Percentiles rank a stretch among this genome's conserved stretches.
Conservation (phyloP, 1,284 basidiomycete genomes). For the Taiwanofungus camphoratus region DNA sequence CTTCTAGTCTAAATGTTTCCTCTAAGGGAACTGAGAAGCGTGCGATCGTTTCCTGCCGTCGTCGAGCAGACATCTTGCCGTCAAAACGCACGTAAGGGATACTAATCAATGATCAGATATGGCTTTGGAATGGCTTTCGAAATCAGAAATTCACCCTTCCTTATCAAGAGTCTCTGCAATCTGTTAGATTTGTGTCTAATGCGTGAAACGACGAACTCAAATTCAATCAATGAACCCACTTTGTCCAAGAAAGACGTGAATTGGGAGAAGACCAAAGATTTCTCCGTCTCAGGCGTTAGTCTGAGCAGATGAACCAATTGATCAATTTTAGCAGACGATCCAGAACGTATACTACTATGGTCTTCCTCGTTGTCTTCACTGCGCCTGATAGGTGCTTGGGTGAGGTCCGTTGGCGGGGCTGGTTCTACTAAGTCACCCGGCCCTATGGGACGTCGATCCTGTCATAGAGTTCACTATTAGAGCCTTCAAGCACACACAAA, state of each 20-base stretch:
- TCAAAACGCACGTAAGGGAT: conserved; percentile 79
- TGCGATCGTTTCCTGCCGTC: conserved; percentile 75
- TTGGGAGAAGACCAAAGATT: conserved; percentile 81
- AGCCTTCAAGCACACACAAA: not conserved
- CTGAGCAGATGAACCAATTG: conserved; percentile 70
- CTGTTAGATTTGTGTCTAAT: conserved; percentile 38
- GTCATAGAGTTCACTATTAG: not conserved
- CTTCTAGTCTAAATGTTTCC: conserved; percentile 20
- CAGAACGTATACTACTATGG: conserved; percentile 33
- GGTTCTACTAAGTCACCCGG: conserved; percentile 63
- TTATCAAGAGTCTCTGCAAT: conserved; percentile 66
- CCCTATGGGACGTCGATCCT: conserved; percentile 70
- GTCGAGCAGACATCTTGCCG: conserved; percentile 73
- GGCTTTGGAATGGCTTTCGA: not conserved
- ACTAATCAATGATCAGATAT: conserved; percentile 32
- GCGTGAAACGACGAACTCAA: not conserved
- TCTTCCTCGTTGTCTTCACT: conserved; percentile 41
- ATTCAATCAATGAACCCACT: conserved; percentile 31
- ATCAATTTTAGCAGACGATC: conserved; percentile 79
- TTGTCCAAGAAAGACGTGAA: conserved; percentile 83
- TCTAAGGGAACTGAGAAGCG: conserved; percentile 63
- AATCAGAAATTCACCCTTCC: conserved; percentile 41
- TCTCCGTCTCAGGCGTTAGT: conserved; percentile 64
- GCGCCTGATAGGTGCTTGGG: conserved; percentile 43
- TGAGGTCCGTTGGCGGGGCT: conserved; percentile 58